Base-by-base conservation (phyloP, 371 early-diverging fungal genomes). In the Mucor ambiguus region DNA sequence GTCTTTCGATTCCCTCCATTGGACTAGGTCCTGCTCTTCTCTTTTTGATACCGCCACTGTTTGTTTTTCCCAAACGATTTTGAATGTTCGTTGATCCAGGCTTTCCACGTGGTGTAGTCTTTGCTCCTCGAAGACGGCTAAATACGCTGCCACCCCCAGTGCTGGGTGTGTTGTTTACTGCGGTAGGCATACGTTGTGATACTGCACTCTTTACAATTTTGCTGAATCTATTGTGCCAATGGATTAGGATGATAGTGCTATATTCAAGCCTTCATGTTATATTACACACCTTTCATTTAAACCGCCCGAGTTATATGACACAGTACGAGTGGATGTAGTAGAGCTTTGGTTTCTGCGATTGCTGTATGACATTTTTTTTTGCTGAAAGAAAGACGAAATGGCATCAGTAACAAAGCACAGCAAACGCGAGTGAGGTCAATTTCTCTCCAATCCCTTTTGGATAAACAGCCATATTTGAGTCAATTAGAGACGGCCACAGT, bases 281-380 rank as follows among this genome's bases (percentile, higher is more conserved):
- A 26, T 24, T 5, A 28, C 24, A 61, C 72, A 81, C 82, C 82
- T 72, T 72, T 81, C 82, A 61, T 81, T 81, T 54, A 81, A 68
- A 48, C 82, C 82, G 55, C 75, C 82, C 22, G 64, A 55, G 22
- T 44, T 67, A 18, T 73, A 67, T 22, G 73, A 68, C 4, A 76
- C 71, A 6, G 69, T 71, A 2, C 77, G 71, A 28, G 62, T 55
- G n/a, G 22, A 54, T 4, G 55, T 29, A 16, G 22, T 7, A 49
- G 60, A 57, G 38, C 32, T 63, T 35, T 48, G 62, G 18, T 62
- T 58, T 66, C 63, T 61, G 24, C 70, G 70, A 28, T 49, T 65
- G 18, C 61, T 66, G 16, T 52, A 63, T 44, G 60, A 24, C 69
- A 68, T 68, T 43, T 26, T 60, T 48, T 33, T 38, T 66, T 58